These are phyloP conservation scores for Botrytis hyacinthi DNA, from an alignment of 2,329 filamentous ascomycete genomes.

Conservation along the genomic window DNA sequence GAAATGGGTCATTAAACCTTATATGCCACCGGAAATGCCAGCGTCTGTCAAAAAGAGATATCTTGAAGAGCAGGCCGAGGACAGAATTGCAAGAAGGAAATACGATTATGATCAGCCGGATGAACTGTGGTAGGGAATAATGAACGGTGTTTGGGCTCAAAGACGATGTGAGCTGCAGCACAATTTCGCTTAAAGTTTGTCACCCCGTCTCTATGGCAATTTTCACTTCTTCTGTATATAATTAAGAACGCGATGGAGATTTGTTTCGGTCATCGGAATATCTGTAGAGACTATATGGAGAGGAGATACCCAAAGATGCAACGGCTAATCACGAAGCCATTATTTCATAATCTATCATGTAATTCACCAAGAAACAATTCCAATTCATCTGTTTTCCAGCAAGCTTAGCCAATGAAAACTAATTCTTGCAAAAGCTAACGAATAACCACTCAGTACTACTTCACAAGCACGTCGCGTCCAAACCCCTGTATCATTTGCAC, in stretches of 20 bases:
- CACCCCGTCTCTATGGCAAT: background rate
- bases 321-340: background rate
- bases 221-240: background rate
- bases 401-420: background rate
- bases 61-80: background rate
- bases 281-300: background rate
- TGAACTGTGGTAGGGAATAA: constrained; percentile 14
- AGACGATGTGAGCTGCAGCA: background rate
- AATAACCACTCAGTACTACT: background rate
- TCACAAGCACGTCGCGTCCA: background rate
- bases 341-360: background rate
- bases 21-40: constrained; percentile 5
- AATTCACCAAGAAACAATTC: background rate
- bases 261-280: background rate
- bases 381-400: background rate
- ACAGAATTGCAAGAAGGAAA: background rate
- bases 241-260: background rate
- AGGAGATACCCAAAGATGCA: background rate
- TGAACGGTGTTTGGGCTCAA: background rate
- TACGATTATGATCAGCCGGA: constrained; percentile 11
- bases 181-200: background rate
- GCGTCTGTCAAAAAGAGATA: background rate
- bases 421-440: background rate
- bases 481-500: background rate
- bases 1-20: constrained; percentile 17